Conservation (phyloP, 129 eudicot species). For the Rutidosis leptorrhynchoides region DNA sequence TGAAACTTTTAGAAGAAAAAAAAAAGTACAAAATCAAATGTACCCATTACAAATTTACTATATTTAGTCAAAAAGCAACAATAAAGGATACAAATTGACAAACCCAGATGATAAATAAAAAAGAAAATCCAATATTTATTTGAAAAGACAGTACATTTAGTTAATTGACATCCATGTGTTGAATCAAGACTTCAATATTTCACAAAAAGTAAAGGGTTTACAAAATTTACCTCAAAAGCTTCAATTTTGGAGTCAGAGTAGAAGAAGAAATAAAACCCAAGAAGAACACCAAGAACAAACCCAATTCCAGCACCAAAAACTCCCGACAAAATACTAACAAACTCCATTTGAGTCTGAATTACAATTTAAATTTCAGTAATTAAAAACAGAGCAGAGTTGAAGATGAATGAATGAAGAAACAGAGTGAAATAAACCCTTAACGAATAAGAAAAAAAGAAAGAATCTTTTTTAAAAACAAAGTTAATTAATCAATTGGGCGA, state of each 20-base stretch:
- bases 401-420: slow-evolving; percentile 1
- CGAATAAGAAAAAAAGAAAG: slow-evolving; percentile 18
- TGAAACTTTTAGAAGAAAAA: background rate
- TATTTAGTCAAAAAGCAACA: too few species aligned
- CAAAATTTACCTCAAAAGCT: slow-evolving; percentile 40
- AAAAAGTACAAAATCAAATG: background rate
- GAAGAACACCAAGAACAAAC: slow-evolving; percentile 39
- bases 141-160: background rate
- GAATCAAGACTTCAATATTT: background rate
- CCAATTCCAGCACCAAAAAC: slow-evolving; percentile 62
- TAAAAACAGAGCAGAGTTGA: slow-evolving; percentile 19
- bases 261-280: slow-evolving; percentile 74
- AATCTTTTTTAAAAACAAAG: background rate
- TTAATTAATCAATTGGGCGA: slow-evolving; percentile 6
- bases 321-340: slow-evolving; percentile 52
- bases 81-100: background rate
- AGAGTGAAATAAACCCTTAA: slow-evolving; percentile 13
- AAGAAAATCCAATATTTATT: background rate
- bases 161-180: slow-evolving; percentile 21
- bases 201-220: background rate
- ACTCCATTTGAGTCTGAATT: slow-evolving; percentile 42
- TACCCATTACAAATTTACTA: slow-evolving; percentile 11
- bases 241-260: slow-evolving; percentile 54
- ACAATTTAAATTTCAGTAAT: background rate
- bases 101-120: background rate